Evolutionary conservation across 169 alveolate genomes (phyloP).

Genomic region (Babesia ovis): DNA sequence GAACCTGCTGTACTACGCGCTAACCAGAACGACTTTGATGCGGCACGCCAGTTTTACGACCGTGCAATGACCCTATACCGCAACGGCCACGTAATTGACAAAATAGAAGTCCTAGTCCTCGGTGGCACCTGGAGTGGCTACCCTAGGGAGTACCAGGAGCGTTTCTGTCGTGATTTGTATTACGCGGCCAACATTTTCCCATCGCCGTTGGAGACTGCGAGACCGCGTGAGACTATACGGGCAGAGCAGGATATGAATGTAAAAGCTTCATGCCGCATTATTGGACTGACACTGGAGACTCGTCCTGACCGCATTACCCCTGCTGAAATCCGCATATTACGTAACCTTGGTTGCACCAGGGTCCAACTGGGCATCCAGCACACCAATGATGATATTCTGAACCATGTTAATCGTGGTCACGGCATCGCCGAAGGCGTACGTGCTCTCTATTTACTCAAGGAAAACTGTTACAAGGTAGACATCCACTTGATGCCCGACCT

Average conservation of each 20-base stretch:
- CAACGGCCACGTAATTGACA: constrained; percentile 91
- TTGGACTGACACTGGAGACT: constrained; percentile 86
- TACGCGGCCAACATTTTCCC: constrained; percentile 91
- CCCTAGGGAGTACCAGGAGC: constrained; percentile 87
- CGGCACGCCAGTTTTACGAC: constrained; percentile 88
- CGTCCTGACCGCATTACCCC: constrained; percentile 91
- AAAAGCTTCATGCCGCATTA: constrained; percentile 65
- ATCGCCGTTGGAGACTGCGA: constrained; percentile 59
- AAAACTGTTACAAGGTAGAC: constrained; percentile 91
- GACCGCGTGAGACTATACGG: constrained; percentile 55
- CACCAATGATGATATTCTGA: constrained; percentile 83
- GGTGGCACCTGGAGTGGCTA: constrained; percentile 96
- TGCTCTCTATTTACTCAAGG: constrained; percentile 88
- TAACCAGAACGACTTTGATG: constrained; percentile 90
- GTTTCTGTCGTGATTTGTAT: constrained; percentile 88
- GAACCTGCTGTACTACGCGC: constrained; percentile 95
- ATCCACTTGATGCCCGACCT: constrained; percentile 93
- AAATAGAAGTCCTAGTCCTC: constrained; percentile 89
- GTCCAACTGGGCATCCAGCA: constrained; percentile 95
- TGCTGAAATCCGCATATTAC: constrained; percentile 80
- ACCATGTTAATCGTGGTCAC: constrained; percentile 83
- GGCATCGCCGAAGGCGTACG: constrained; percentile 77
- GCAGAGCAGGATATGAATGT: constrained; percentile 73
- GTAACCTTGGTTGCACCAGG: constrained; percentile 90
- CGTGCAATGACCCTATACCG: constrained; percentile 88